A percentile compares a stretch with the other conserved stretches of the same genome.
Conservation (phyloP, 73 alveolate genomes). For the Paramecium tetraurelia region DNA sequence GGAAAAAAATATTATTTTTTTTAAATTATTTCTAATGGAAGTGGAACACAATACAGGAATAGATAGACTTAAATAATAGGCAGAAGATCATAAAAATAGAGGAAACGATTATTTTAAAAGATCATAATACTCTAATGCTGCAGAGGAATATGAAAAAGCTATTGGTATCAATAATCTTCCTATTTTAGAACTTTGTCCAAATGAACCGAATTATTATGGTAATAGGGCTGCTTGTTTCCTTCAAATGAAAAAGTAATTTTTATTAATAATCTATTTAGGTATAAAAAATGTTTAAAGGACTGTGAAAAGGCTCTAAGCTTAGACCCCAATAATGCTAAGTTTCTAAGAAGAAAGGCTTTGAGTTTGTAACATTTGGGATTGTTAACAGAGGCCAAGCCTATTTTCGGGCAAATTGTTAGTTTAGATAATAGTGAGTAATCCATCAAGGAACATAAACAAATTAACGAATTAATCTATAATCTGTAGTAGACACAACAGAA, state of each 20-base stretch:
- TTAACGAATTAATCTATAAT: background rate
- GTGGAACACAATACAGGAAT: background rate
- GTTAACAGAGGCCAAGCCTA: slow-evolving; percentile 69
- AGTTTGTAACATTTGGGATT: slow-evolving; percentile 71
- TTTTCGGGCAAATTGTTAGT: slow-evolving; percentile 58
- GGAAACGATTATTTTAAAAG: slow-evolving; percentile 92
- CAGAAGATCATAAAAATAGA: slow-evolving; percentile 80
- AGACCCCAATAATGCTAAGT: slow-evolving; percentile 83
- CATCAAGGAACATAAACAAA: slow-evolving; percentile 36
- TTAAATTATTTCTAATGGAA: background rate
- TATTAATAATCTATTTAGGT: background rate
- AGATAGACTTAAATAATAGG: background rate
- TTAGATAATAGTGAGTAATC: slow-evolving; percentile 61
- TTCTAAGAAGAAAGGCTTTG: slow-evolving; percentile 75
- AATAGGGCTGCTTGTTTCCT: slow-evolving; percentile 92
- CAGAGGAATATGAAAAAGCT: slow-evolving; percentile 83
- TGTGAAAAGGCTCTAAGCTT: slow-evolving; percentile 82
- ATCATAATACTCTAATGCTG: slow-evolving; percentile 81
- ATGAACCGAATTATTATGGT: slow-evolving; percentile 82
- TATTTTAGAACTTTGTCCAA: slow-evolving; percentile 59
- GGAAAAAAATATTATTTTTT: background rate
- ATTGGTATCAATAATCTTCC: slow-evolving; percentile 47
- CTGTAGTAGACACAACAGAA: background rate
- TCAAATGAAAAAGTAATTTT: slow-evolving; percentile 68
- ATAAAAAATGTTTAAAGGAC: slow-evolving; percentile 84